These are phyloP conservation scores for Ramularia collo-cygni DNA, from an alignment of 2,329 filamentous ascomycete species.

Conservation along the genomic window DNA sequence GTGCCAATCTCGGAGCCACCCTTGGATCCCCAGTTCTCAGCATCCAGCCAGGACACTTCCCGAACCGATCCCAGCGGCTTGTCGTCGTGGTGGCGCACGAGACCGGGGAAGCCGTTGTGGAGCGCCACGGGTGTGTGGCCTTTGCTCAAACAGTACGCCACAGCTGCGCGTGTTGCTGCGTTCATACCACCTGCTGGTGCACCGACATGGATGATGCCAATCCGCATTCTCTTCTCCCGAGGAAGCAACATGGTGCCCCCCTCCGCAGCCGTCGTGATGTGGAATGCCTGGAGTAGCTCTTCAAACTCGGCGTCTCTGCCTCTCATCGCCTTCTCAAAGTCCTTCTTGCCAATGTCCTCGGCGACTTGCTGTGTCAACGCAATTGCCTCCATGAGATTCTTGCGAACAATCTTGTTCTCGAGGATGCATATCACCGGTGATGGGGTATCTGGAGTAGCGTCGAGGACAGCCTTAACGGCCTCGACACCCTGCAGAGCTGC, in stretches of 20 bases:
- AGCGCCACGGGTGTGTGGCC: slow-evolving; percentile 92
- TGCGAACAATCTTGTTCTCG: slow-evolving; percentile 94
- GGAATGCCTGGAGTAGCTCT: slow-evolving; percentile 84
- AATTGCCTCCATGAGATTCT: slow-evolving; percentile 84
- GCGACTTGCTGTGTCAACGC: slow-evolving; percentile 77
- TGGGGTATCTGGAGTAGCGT: slow-evolving; percentile 79
- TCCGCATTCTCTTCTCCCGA: slow-evolving; percentile 73
- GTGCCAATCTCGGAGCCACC: slow-evolving; percentile 97
- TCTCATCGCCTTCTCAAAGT: slow-evolving; percentile 81
- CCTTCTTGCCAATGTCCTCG: slow-evolving; percentile 70
- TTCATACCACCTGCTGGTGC: slow-evolving; percentile 98
- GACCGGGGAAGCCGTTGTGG: slow-evolving; percentile 93
- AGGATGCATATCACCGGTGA: slow-evolving; percentile 94
- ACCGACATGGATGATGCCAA: slow-evolving; percentile 94
- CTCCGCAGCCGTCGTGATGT: slow-evolving; percentile 80
- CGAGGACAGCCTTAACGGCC: slow-evolving; percentile 83
- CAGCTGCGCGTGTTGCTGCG: slow-evolving; percentile 84
- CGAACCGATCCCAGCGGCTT: slow-evolving; percentile 75
- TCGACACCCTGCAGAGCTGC: slow-evolving; percentile 90
- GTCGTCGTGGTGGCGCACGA: slow-evolving; percentile 84
- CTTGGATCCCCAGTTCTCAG: slow-evolving; percentile 90
- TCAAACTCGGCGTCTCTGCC: slow-evolving; percentile 89
- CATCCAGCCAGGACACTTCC: slow-evolving; percentile 84
- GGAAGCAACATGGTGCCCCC: slow-evolving; percentile 63
- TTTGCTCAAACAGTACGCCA: slow-evolving; percentile 83